Base-by-base conservation (phyloP, 1,284 basidiomycete species). In the Garcileccinum viscosum region DNA sequence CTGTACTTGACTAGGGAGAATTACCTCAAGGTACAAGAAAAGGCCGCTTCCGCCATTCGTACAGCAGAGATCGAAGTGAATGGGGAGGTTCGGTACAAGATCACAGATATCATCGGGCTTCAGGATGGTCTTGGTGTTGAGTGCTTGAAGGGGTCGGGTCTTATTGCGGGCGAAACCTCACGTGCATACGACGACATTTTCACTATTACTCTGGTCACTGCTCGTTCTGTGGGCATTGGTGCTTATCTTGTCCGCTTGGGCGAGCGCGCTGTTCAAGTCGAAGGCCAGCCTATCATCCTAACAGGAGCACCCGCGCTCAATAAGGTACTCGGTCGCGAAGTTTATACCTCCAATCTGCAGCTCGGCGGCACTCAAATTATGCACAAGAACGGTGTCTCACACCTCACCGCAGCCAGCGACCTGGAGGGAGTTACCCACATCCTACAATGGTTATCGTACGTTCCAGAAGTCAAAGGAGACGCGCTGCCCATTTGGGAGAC, bases 371-470 rank as follows among this genome's bases (percentile, higher is more conserved):
- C 98, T 44, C 95, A 97, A 78, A 99, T 99, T 86, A 98, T 99
- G 96, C 94, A 96, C 90, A 97, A 97, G 89, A 99, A 99, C 80
- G 98, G 98, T 84, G 95, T 99, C 66, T 98, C 97, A 19, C 98
- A 99, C 81, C 85, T 99, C 65, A 97, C 95, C 4, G 97, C 97
- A 33, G 90, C 89, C 76, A 97, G 96, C 80, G 98, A 99, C 80
- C 85, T 99, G 42, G 95, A 98, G 81, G 96, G 97, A 74, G 95
- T 96, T 27, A 91, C 92, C 15, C 93, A 96, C 70, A 98, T 98
- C 76, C 84, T 99, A 69, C 91, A 96, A 77, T 99, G 98, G 96
- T 83, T 99, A 73, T 95, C 96, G 22, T 99, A 95, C 81, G 89
- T 99, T 30, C 97, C 96, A 15, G 93, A 93, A 73, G 85, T 85